Evolutionary conservation across 2,329 filamentous ascomycete species (phyloP).

Genomic region (Aspergillus ochraceus): DNA sequence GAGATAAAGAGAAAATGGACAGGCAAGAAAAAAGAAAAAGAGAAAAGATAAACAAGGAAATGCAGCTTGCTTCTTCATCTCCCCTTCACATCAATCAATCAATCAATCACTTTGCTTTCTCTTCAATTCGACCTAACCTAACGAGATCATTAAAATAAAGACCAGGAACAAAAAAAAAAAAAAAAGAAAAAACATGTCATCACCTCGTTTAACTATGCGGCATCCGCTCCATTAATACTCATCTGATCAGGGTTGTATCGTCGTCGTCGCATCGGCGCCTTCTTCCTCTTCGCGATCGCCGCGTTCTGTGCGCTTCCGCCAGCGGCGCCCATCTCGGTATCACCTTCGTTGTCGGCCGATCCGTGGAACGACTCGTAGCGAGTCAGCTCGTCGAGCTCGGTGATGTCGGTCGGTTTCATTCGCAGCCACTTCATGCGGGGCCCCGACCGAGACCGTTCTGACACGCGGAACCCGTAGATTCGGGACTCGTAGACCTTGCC

Average conservation of each 20-base stretch:
- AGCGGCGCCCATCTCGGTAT: constrained; percentile 36
- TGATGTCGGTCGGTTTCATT: constrained; percentile 75
- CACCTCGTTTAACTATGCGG: constrained; percentile 8
- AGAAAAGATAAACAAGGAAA: no score
- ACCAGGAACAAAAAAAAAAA: constrained; percentile 2
- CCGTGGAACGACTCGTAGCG: constrained; percentile 37
- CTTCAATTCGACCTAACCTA: background rate
- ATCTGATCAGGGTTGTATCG: constrained; percentile 35
- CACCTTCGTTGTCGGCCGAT: constrained; percentile 36
- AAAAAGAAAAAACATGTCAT: constrained; percentile 7
- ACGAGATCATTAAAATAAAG: background rate
- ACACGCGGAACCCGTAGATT: constrained; percentile 96
- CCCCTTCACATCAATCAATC: background rate
- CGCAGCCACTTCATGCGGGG: constrained; percentile 97
- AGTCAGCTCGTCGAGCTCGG: constrained; percentile 73
- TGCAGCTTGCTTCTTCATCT: background rate
- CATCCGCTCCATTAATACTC: constrained; percentile 35
- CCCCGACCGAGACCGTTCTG: constrained; percentile 82
- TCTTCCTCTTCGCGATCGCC: constrained; percentile 43
- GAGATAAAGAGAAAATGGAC: constrained; percentile 8
- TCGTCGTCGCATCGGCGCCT: constrained; percentile 44
- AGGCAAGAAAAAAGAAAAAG: no score
- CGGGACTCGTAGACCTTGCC: constrained; percentile 88
- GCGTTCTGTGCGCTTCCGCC: constrained; percentile 34
- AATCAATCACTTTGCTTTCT: background rate